phyloP scores from a whole-genome alignment of 140 eudicot genomes.

The Senecio squalidus region DNA sequence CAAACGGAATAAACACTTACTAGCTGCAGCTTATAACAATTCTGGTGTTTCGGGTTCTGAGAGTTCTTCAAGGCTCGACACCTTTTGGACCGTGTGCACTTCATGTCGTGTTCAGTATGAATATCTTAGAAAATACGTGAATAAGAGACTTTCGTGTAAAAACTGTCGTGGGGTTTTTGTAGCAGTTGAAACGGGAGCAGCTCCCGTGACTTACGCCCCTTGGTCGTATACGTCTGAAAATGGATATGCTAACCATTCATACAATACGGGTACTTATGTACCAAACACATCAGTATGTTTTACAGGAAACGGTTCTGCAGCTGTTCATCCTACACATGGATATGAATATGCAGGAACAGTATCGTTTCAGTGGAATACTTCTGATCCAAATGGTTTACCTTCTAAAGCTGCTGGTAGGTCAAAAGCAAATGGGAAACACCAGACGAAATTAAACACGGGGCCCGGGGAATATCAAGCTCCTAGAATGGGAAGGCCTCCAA shows the following conservation, averaged over 20 bases:
- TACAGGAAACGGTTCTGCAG: slow-evolving; percentile 35
- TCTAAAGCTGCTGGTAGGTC: slow-evolving; percentile 24
- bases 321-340: slow-evolving; percentile 53
- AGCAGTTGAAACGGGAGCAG: slow-evolving; percentile 61
- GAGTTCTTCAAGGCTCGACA: slow-evolving; percentile 43
- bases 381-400: slow-evolving; percentile 49
- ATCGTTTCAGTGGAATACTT: slow-evolving; percentile 56
- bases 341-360: slow-evolving; percentile 51
- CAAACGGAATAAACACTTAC: slow-evolving; percentile 44
- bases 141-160: slow-evolving; percentile 89
- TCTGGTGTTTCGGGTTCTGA: slow-evolving; percentile 23
- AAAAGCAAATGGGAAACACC: slow-evolving; percentile 29
- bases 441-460: slow-evolving; percentile 13
- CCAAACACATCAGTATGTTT: slow-evolving; percentile 32
- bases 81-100: slow-evolving; percentile 97
- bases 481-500: slow-evolving; percentile 68
- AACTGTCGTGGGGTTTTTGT: slow-evolving; percentile 88
- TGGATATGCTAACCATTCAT: slow-evolving; percentile 60
- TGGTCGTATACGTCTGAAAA: slow-evolving; percentile 65
- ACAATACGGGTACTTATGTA: slow-evolving; percentile 34
- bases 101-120: slow-evolving; percentile 98
- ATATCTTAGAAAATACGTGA: slow-evolving; percentile 83
- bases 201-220: slow-evolving; percentile 51
- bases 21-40: slow-evolving; percentile 21
- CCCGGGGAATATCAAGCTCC: slow-evolving; percentile 23